Evolutionary conservation across 139 green algal species (phyloP).

Genomic region (Closterium sp.): DNA sequence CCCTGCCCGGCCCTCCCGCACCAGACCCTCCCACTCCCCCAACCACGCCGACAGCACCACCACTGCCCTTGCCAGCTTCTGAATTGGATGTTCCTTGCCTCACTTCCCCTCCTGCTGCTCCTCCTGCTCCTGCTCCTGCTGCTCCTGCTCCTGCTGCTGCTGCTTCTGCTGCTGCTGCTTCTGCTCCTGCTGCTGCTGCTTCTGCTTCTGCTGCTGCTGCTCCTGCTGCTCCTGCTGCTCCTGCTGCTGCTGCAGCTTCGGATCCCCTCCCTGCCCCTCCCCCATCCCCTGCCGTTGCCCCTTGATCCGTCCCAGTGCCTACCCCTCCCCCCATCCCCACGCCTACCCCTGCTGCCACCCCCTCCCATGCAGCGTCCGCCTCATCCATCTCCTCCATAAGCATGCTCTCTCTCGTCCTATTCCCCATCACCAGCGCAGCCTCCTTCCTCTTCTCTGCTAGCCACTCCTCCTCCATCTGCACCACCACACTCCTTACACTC

Average conservation of each 20-base stretch:
- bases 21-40: too few relatives aligned
- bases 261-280: too few relatives aligned
- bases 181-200: neutral
- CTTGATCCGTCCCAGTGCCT: too few relatives aligned
- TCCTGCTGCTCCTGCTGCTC: neutral
- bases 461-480: conserved; percentile 17
- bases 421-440: neutral
- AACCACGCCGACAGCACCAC: neutral
- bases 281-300: too few relatives aligned
- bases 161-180: neutral
- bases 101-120: neutral
- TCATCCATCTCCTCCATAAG: conserved; percentile 39
- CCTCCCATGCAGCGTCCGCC: conserved; percentile 20
- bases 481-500: neutral
- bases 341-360: too few relatives aligned
- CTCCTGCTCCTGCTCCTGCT: neutral
- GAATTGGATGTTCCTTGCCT: too few relatives aligned
- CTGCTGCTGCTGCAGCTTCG: neutral
- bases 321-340: too few relatives aligned
- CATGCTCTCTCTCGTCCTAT: neutral
- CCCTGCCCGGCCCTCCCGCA: neutral
- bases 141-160: neutral
- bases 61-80: neutral
- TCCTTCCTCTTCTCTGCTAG: neutral
- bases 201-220: neutral